phyloP scores from a whole-genome alignment of 768 basidiomycete species.

The Russula brevipes region DNA sequence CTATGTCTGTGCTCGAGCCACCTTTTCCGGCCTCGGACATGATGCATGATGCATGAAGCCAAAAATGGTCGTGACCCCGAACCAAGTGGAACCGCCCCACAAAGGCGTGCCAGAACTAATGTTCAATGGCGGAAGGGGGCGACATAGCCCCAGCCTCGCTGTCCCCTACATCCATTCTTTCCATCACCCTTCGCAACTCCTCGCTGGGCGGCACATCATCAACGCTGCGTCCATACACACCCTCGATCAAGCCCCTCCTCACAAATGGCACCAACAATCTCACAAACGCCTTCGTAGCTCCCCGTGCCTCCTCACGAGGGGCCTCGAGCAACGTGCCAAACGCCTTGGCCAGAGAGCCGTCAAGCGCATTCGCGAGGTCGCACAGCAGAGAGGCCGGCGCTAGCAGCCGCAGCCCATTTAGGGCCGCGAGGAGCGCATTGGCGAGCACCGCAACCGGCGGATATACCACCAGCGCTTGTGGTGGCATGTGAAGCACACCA shows the following conservation, averaged over 20 bases:
- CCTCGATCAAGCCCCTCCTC: conserved; percentile 62
- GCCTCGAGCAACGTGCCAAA: conserved; percentile 43
- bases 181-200: conserved; percentile 7
- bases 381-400: conserved; percentile 59
- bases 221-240: conserved; percentile 53
- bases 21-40: too few species aligned
- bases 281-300: conserved; percentile 52
- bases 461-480: conserved; percentile 64
- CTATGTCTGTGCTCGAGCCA: too few species aligned
- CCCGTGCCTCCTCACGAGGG: conserved; percentile 28
- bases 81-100: too few species aligned
- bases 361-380: conserved; percentile 48
- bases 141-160: neutral
- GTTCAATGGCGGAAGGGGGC: neutral
- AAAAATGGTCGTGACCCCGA: neutral
- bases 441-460: conserved; percentile 66
- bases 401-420: conserved; percentile 79
- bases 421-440: conserved; percentile 64
- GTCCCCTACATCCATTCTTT: conserved; percentile 12
- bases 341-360: conserved; percentile 43
- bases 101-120: neutral
- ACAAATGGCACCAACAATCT: conserved; percentile 65
- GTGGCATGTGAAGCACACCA: conserved; percentile 54
- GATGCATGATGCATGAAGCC: too few species aligned
- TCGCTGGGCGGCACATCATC: conserved; percentile 3